Conservation (phyloP, 768 basidiomycete species). For the Russula sp. region DNA sequence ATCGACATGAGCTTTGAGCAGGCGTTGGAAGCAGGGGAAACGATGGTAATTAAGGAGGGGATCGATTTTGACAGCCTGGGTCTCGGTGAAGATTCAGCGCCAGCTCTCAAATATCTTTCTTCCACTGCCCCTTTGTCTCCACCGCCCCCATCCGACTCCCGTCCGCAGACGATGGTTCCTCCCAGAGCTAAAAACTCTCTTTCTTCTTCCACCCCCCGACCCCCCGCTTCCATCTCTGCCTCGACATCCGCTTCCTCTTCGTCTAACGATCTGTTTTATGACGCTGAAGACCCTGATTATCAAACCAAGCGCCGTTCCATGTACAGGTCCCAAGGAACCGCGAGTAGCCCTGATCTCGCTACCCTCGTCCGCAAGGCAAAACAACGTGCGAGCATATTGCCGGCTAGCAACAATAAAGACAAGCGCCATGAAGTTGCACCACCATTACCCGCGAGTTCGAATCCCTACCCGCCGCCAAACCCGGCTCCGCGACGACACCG, state of each 20-base stretch:
- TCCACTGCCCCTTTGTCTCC: conserved; percentile 35
- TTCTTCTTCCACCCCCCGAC: conserved; percentile 32
- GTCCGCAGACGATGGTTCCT: conserved; percentile 43
- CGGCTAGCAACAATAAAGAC: conserved; percentile 37
- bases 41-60: conserved; percentile 67
- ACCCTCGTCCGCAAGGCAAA: conserved; percentile 83
- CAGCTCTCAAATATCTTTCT: conserved; percentile 38
- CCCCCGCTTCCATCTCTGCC: conserved; percentile 35
- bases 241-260: conserved; percentile 51
- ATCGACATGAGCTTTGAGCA: conserved; percentile 82
- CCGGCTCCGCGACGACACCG: conserved; percentile 36
- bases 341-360: conserved; percentile 88
- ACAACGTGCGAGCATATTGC: conserved; percentile 54
- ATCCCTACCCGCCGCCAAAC: conserved; percentile 14
- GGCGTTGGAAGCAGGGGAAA: conserved; percentile 63
- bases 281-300: conserved; percentile 63
- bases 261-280: conserved; percentile 58
- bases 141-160: conserved; percentile 21
- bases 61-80: conserved; percentile 68
- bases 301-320: conserved; percentile 79
- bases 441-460: conserved; percentile 39
- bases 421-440: conserved; percentile 44
- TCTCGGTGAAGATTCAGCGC: conserved; percentile 54
- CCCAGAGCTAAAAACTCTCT: conserved; percentile 41
- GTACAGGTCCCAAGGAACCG: conserved; percentile 84